Percentiles rank a stretch among this genome's conserved stretches.
These are phyloP conservation scores for Rhizomucor miehei DNA, from an alignment of 371 early-diverging fungal species.

Conservation along the genomic window DNA sequence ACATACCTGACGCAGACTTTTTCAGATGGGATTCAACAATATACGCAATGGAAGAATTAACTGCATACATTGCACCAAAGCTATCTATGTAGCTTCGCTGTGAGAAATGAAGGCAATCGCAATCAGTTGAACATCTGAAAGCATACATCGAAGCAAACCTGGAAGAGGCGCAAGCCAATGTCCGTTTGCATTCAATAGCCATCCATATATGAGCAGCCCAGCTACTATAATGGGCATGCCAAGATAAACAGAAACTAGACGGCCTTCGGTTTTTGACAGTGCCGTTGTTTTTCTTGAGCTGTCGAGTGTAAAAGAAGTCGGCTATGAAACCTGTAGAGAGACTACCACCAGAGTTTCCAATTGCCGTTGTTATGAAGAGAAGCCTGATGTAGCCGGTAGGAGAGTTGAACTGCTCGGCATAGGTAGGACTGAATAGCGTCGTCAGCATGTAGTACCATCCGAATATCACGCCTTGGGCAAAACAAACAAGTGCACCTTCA, in stretches of 20 bases:
- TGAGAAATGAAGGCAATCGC: no score
- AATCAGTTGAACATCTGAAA: no score
- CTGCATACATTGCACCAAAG: no score
- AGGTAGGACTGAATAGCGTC: constrained; percentile 39
- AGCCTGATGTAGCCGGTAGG: constrained; percentile 43
- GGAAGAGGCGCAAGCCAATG: constrained; percentile 21
- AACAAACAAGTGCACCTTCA: constrained; percentile 12
- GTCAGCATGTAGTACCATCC: constrained; percentile 47
- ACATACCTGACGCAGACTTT: no score
- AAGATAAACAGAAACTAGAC: constrained; percentile 20
- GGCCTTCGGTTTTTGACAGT: constrained; percentile 4
- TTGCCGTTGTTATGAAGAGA: constrained; percentile 42
- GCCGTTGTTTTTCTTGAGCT: constrained; percentile 4
- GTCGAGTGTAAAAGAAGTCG: constrained; percentile 5
- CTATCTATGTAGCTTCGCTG: no score
- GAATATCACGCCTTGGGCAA: constrained; percentile 29
- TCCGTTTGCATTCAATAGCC: constrained; percentile 17
- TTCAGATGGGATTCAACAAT: no score
- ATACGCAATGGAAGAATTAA: no score
- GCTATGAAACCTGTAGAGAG: constrained; percentile 31
- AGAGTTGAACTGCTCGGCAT: constrained; percentile 29
- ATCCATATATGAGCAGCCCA: constrained; percentile 27
- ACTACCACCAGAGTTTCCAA: constrained; percentile 44
- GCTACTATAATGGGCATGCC: constrained; percentile 15
- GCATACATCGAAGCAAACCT: constrained; percentile 5